phyloP scores from a whole-genome alignment of 768 basidiomycete species.

The Amanita rubescens region DNA sequence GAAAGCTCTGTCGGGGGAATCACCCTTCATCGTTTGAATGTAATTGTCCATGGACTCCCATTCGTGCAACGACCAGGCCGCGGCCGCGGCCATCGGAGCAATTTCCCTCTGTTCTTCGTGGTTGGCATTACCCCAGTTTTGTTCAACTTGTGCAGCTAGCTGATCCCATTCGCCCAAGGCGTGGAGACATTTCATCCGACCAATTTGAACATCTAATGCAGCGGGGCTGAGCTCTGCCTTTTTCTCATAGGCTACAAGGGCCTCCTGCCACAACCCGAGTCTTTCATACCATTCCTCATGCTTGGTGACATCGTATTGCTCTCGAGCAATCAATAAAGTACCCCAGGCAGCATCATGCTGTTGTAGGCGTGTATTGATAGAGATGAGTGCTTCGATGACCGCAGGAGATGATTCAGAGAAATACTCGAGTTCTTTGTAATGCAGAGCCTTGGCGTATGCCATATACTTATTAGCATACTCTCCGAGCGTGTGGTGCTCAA shows the following conservation, averaged over 20 bases:
- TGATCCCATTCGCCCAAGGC: slow-evolving; percentile 98
- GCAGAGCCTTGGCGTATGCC: slow-evolving; percentile 94
- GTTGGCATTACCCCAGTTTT: slow-evolving; percentile 78
- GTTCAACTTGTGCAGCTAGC: slow-evolving; percentile 77
- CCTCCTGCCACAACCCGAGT: slow-evolving; percentile 94
- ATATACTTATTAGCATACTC: slow-evolving; percentile 90
- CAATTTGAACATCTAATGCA: slow-evolving; percentile 72
- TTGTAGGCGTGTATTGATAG: slow-evolving; percentile 93
- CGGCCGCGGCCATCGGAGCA: slow-evolving; percentile 94
- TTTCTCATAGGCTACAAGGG: slow-evolving; percentile 76
- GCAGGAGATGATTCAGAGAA: slow-evolving; percentile 86
- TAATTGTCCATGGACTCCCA: slow-evolving; percentile 99
- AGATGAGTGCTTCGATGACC: slow-evolving; percentile 91
- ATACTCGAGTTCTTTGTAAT: slow-evolving; percentile 98
- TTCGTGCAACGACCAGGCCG: slow-evolving; percentile 93
- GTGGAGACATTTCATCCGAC: slow-evolving; percentile 92
- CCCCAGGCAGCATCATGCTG: slow-evolving; percentile 99
- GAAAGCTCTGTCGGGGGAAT: slow-evolving; percentile 92
- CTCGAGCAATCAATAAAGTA: slow-evolving; percentile 81
- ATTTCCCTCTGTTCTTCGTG: slow-evolving; percentile 85
- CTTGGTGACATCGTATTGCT: slow-evolving; percentile 84
- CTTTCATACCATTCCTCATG: slow-evolving; percentile 99
- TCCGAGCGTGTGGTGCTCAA: slow-evolving; percentile 88
- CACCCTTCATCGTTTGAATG: slow-evolving; percentile 85
- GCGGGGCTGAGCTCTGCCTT: slow-evolving; percentile 70